Evolutionary conservation across 2,329 filamentous ascomycete genomes (phyloP), one percentile per base, ranked within the genome.

Genomic region (Colletotrichum godetiae): DNA sequence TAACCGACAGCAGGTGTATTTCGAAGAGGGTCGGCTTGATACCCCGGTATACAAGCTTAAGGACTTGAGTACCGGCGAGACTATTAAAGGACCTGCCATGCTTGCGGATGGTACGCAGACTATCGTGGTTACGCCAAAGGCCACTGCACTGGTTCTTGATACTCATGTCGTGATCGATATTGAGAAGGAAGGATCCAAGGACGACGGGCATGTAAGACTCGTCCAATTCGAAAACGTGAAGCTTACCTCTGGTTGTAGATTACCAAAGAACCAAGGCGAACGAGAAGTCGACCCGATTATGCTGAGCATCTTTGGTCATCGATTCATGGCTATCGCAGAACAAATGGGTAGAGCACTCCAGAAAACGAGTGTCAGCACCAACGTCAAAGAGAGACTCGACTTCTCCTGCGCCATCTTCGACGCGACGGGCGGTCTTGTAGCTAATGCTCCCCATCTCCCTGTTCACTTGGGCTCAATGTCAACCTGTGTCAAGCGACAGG

Each of bases 81-180:
- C 91, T 24, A 86, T 98, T 67, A 86, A 88, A 61, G 95, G 95
- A 0, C 95, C 95, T 0, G 95, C 95, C 0, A 94, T 98, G 83
- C 88, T 98, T 71, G 94, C 94, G 2, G 95, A 96, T 79, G 93
- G 93, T 10, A 95, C 94, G 0, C 96, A 98, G 82, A 98, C 96
- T 0, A 97, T 98, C 75, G 94, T 98, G 0, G 92, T 98, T 3
- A 94, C 94, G 0, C 96, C 95, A 0, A 90, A 89, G 35, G 90
- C 95, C 2, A 90, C 91, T 27, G 96, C 95, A 0, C 84, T 95
- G 29, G 87, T 98, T 37, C 91, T 97, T 22, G 88, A 94, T 75
- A 97, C 95, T 0, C 96, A 98, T 78, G 94, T 98, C 8, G 89
- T 98, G 7, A 95, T 98, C 79, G 95, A 98, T 76, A 89, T 97